A percentile compares a stretch with the other conserved stretches of the same genome.
Evolutionary conservation across 257 asterid species (phyloP).

Genomic region (Solanum chiquidenum): DNA sequence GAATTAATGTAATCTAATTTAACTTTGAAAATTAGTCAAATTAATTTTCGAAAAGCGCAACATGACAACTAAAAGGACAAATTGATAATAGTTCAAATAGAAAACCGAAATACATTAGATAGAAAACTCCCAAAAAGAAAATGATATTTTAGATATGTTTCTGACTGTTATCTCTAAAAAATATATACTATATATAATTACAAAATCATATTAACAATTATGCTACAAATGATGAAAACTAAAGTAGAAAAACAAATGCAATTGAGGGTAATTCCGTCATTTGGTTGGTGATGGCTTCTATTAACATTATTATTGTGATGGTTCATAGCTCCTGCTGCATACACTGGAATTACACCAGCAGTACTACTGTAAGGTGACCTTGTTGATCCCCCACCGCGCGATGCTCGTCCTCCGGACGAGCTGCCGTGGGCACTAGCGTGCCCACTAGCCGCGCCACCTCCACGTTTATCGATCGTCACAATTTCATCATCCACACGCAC

Average conservation of each 20-base stretch:
- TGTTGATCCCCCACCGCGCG: neutral
- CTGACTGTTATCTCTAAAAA: neutral
- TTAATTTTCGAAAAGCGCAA: accelerated
- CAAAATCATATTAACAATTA: neutral
- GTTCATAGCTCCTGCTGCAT: neutral
- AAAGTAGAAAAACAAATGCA: neutral
- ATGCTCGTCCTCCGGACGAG: neutral
- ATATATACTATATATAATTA: neutral
- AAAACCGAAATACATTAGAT: neutral
- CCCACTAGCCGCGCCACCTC: neutral
- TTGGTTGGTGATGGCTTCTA: neutral
- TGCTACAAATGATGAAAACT: neutral
- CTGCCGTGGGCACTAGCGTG: neutral
- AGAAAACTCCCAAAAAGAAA: neutral
- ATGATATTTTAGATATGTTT: too few relatives aligned
- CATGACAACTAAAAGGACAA: too few relatives aligned
- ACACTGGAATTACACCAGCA: neutral
- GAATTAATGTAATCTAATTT: too few relatives aligned
- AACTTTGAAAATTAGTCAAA: too few relatives aligned
- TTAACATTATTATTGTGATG: neutral
- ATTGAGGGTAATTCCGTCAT: neutral
- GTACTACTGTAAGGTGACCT: neutral
- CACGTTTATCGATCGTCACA: neutral
- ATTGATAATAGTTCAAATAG: too few relatives aligned
- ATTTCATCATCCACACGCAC: neutral